Conservation (phyloP, 345 rosid species). For the Arabidopsis thaliana region DNA sequence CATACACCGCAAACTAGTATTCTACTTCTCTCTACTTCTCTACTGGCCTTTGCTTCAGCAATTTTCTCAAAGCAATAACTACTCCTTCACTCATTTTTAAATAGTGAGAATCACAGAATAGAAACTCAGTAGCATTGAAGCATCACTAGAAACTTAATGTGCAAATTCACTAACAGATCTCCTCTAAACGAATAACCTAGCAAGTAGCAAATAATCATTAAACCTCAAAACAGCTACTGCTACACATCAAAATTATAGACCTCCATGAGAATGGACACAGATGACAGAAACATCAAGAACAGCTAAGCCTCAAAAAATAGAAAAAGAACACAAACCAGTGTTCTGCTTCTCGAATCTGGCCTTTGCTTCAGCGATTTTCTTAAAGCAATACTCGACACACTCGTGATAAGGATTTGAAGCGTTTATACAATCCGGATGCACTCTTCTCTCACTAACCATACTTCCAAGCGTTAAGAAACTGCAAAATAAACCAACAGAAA, state of each 20-base stretch:
- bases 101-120: not conserved
- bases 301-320: not conserved
- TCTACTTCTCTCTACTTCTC: no score
- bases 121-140: not conserved
- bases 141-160: not conserved
- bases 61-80: no score
- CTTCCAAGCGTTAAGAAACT: not conserved
- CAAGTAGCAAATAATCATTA: not conserved
- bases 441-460: slow-evolving; percentile 59
- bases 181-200: not conserved
- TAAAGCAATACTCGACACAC: slow-evolving; percentile 82
- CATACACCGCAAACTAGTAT: no score
- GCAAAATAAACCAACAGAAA: not conserved
- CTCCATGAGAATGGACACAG: not conserved
- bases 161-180: not conserved
- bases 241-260: slow-evolving; percentile 2
- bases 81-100: not conserved
- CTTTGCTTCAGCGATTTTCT: slow-evolving; percentile 70
- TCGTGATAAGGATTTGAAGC: slow-evolving; percentile 80
- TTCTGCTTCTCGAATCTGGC: slow-evolving; percentile 48
- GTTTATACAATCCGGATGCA: slow-evolving; percentile 70
- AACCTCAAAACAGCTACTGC: slow-evolving; percentile 1
- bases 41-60: no score
- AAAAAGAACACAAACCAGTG: slow-evolving; percentile 46
- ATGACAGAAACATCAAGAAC: not conserved